Evolutionary conservation across 139 green algal species (phyloP), one percentile per base, ranked within the genome.

Genomic region (Yamagishiella unicocca): DNA sequence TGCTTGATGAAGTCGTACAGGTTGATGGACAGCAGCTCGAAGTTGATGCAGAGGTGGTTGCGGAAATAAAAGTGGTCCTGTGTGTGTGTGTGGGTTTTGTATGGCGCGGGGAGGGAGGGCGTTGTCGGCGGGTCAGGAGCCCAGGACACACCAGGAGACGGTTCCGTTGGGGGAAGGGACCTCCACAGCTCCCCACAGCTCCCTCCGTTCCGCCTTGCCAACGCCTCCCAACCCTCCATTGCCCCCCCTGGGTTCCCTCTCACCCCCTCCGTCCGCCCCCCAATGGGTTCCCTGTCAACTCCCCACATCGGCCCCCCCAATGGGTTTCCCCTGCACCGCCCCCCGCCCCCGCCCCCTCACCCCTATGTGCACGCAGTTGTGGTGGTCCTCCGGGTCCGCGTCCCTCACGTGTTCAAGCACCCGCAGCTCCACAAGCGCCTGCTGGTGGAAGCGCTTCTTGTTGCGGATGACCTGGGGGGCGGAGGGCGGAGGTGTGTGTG

Each of bases 1-100:
- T 95, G 93, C 89, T 96, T 96, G 55, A 98, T 92, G 74, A 97
- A 96, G 82, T 98, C 96, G 90, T 98, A 98, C 90, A 98, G 90
- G 90, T 97, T 98, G 85, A 97, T 91, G 31, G 91, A 95, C 27
- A 97, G 94, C 58, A 97, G 92, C 93, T 98, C 96, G 88, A 98
- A 98, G 24, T 87, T 89, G 85, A 98, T 98, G 94, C 96, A 98
- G 54, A 97, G 90, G 92, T 98, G 96, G 85, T 90, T 94, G 19
- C 96, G 90, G 88, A 98, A 98, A 61, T 93, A 94, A 82, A 98
- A 97, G 87, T 93, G 87, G 72, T 94, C 91, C 85, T 93, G 61
- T 64, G 79, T 0, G 76, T 71, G 33, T 24, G 93, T 87, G 58
- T 93, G 7, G 77, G n/a, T 21, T 92, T 85, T 58, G 95, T 10